Conservation (phyloP, 352 stramenopile species). For the Globisporangium paroecandrum region DNA sequence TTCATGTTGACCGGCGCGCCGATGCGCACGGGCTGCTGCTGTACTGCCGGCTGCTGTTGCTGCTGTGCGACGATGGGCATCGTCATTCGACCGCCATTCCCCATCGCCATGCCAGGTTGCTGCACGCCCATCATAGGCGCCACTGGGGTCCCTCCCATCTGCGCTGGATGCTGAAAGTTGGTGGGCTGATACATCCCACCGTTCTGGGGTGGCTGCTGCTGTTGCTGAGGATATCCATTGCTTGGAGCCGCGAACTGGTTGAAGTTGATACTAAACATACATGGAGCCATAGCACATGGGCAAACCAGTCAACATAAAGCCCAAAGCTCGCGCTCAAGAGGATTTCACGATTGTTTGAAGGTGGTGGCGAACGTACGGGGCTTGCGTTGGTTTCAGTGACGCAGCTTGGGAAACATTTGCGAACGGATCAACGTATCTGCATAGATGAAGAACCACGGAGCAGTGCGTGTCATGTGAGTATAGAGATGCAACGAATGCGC, state of each 20-base stretch:
- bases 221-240: conserved; percentile 22
- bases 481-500: background rate
- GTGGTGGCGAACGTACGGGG: conserved; percentile 19
- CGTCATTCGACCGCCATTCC: background rate
- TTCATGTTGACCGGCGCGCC: conserved; percentile 3
- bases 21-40: background rate
- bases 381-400: conserved; percentile 37
- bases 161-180: conserved; percentile 26
- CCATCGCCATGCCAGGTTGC: conserved; percentile 21
- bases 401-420: conserved; percentile 37
- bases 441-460: background rate
- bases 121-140: conserved; percentile 11
- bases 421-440: conserved; percentile 65
- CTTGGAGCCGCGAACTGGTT: conserved; percentile 38
- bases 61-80: conserved; percentile 8
- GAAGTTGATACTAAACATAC: conserved; percentile 37
- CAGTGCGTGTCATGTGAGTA: background rate
- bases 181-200: conserved; percentile 21
- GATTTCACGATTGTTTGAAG: background rate
- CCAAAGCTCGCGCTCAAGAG: background rate
- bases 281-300: background rate
- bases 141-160: conserved; percentile 11
- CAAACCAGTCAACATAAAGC: background rate
- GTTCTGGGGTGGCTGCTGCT: conserved; percentile 22
- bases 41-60: background rate